A percentile compares a stretch with the other conserved stretches of the same genome.
These are phyloP conservation scores for Ophiorrhiza pumila DNA, from an alignment of 257 asterid species.

Conservation along the genomic window DNA sequence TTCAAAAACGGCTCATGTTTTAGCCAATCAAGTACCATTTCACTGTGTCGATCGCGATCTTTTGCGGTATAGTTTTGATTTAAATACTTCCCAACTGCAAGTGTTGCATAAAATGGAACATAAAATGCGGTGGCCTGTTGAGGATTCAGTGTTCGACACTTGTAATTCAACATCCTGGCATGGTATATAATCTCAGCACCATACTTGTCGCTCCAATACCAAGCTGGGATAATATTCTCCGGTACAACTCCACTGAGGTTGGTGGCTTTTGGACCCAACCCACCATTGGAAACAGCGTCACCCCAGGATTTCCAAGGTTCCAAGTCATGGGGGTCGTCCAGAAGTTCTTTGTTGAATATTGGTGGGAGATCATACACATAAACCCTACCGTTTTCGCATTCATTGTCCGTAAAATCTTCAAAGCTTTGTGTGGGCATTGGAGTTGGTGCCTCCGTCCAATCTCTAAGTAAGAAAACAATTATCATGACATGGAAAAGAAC, in stretches of 20 bases:
- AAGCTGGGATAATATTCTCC: slow-evolving; percentile 32
- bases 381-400: slow-evolving; percentile 30
- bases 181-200: slow-evolving; percentile 57
- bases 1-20: slow-evolving; percentile 35
- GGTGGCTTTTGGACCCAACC: slow-evolving; percentile 51
- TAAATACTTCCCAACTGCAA: slow-evolving; percentile 50
- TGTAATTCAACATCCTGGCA: no score
- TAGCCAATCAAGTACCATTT: slow-evolving; percentile 45
- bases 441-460: background rate
- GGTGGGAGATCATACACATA: no score
- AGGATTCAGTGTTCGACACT: no score
- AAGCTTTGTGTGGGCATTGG: background rate
- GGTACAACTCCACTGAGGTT: slow-evolving; percentile 34
- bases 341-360: no score
- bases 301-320: slow-evolving; percentile 58
- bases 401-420: background rate
- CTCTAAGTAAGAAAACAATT: background rate
- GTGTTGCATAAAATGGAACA: slow-evolving; percentile 19
- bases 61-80: slow-evolving; percentile 45
- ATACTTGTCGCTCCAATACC: slow-evolving; percentile 62
- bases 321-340: slow-evolving; percentile 39
- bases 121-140: no score
- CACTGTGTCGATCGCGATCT: slow-evolving; percentile 43
- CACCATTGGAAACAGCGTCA: slow-evolving; percentile 48
- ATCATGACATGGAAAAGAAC: background rate